Evolutionary conservation across 768 basidiomycete species (phyloP).

Genomic region (Nidula microcarpa): DNA sequence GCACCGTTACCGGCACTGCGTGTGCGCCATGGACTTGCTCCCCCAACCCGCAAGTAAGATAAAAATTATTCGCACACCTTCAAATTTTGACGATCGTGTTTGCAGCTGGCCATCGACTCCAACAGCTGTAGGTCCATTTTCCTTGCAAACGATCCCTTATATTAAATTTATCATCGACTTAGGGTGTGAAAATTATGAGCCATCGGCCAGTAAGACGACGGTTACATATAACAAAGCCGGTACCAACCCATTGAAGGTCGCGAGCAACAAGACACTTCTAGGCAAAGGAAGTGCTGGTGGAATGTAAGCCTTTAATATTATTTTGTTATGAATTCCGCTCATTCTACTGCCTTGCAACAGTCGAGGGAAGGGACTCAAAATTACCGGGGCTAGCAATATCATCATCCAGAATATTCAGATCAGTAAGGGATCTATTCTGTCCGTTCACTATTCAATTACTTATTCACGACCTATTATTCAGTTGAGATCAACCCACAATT

Average conservation of each 20-base stretch:
- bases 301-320: conserved; percentile 8
- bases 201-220: conserved; percentile 11
- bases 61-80: background rate
- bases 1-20: conserved; percentile 10
- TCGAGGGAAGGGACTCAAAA: conserved; percentile 12
- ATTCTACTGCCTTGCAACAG: background rate
- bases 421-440: background rate
- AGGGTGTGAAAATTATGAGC: conserved; percentile 16
- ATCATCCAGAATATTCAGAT: conserved; percentile 19
- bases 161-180: background rate
- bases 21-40: conserved; percentile 20
- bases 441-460: background rate
- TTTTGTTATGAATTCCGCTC: background rate
- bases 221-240: conserved; percentile 15
- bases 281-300: conserved; percentile 16
- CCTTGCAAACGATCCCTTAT: background rate
- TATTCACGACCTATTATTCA: background rate
- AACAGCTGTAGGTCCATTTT: conserved; percentile 5
- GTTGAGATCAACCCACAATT: conserved; percentile 15
- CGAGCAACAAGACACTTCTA: conserved; percentile 19
- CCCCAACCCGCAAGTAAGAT: conserved; percentile 15
- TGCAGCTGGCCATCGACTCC: conserved; percentile 6
- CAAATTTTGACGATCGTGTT: background rate
- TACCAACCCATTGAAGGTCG: conserved; percentile 13
- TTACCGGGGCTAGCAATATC: conserved; percentile 15